Evolutionary conservation across 129 eudicot species (phyloP), one percentile per base, ranked within the genome.

Genomic region (Chrysanthemum makinoi): DNA sequence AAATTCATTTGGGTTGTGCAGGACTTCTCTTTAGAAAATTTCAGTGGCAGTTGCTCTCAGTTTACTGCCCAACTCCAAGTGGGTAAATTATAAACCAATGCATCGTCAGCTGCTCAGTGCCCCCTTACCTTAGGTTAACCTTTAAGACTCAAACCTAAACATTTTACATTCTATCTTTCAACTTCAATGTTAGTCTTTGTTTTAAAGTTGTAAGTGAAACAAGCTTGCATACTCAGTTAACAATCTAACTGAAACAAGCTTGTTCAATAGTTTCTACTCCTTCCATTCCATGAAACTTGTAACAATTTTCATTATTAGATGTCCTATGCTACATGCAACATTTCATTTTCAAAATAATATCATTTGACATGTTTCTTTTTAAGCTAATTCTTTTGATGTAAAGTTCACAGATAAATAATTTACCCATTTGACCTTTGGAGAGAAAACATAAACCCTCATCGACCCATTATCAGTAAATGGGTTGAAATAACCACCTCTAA

Each of bases 1-100:
- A 35, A 62, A 30, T 77, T 69, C 22, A 49, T 81, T 46, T 82
- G 69, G 48, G 62, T 74, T 75, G 71, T 94, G 96, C 97, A 90
- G 97, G 96, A 66, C 13, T 87, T 89, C 87, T 87, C 87, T 79
- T 62, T 87, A 77, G 89, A 84, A 86, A 79, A 75, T 66, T 94
- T 58, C 81, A 56, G 70, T 16, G 12, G 68, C 79, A 93, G 95
- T 80, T 54, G 74, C 70, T 79, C 86, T 77, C 81, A 72, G 51
- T 89, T 87, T 78, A 52, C 79, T 70, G 81, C 49, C 52, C 77
- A 39, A 39, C 46, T 52, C 57, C 57, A 64, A 66, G 62, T 83
- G 80, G 86, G 84, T 73, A 94, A 79, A 82, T 33, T 66, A 62
- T 87, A 80, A 86, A 55, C 78, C 66, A 22, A 53, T 39, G 56